Conservation (phyloP, 129 eudicot species). For the Helianthus annuus region DNA sequence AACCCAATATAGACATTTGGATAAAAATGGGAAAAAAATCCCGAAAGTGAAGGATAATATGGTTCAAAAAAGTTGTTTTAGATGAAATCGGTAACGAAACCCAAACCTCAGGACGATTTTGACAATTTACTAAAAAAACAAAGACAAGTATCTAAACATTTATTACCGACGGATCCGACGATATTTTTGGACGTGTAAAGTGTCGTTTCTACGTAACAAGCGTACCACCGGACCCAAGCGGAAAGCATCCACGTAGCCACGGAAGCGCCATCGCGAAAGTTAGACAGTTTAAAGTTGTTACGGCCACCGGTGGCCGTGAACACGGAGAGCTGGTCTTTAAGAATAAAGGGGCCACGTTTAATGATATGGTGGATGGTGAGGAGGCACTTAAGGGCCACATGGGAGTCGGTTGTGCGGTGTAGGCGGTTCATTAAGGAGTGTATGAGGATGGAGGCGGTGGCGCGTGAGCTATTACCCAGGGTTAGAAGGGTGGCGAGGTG, state of each 20-base stretch:
- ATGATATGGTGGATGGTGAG: constrained; percentile 65
- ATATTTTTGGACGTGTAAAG: constrained; percentile 53
- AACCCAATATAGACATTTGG: too few relatives aligned
- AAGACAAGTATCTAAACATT: too few relatives aligned
- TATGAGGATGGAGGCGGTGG: constrained; percentile 77
- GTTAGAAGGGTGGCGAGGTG: constrained; percentile 70
- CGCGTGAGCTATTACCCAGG: constrained; percentile 76
- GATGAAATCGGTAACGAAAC: too few relatives aligned
- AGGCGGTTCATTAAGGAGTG: constrained; percentile 72
- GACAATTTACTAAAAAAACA: too few relatives aligned
- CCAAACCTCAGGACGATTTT: too few relatives aligned
- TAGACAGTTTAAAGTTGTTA: constrained; percentile 73
- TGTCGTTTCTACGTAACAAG: constrained; percentile 59
- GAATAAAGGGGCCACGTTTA: constrained; percentile 74
- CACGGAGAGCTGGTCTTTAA: constrained; percentile 82
- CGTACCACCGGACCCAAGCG: constrained; percentile 78
- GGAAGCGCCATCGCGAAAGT: constrained; percentile 61
- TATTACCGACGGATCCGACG: constrained; percentile 11
- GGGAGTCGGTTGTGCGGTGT: constrained; percentile 59
- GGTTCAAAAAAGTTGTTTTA: too few relatives aligned
- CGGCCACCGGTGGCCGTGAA: constrained; percentile 60
- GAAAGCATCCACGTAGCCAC: constrained; percentile 64
- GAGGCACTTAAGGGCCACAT: constrained; percentile 79
- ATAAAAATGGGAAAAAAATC: too few relatives aligned
- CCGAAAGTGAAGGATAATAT: too few relatives aligned